Conservation (phyloP, 441 rosid species). For the Isatis lusitanica region DNA sequence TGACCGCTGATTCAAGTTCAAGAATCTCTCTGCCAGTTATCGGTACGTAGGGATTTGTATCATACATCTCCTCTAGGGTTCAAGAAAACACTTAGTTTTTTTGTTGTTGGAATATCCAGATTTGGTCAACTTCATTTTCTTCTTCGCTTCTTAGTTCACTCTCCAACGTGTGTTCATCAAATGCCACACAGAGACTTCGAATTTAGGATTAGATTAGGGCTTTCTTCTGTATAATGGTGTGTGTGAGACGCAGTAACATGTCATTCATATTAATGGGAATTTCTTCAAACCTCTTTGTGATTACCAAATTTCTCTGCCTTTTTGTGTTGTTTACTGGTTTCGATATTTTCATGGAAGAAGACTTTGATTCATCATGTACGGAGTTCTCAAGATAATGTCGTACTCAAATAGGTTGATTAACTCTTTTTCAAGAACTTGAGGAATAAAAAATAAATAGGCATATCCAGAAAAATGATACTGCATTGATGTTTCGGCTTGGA, state of each 20-base stretch:
- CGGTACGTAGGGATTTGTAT: constrained; percentile 21
- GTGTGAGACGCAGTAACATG: constrained; percentile 5
- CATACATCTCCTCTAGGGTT: constrained; percentile 16
- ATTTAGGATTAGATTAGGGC: constrained; percentile 1
- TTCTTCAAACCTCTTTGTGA: constrained; percentile 5
- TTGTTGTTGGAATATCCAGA: neutral
- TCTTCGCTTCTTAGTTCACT: constrained; percentile 8
- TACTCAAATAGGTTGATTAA: neutral
- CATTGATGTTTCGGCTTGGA: constrained; percentile 9
- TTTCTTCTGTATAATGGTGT: constrained; percentile 25
- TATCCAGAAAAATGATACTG: neutral
- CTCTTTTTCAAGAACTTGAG: neutral
- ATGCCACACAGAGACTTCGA: constrained; percentile 25
- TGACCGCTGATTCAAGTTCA: constrained; percentile 19
- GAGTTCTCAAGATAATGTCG: neutral
- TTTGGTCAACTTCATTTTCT: neutral
- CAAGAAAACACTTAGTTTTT: too few species aligned
- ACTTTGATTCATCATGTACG: neutral
- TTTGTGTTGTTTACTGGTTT: constrained; percentile 12
- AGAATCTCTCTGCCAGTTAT: neutral
- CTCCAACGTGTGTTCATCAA: constrained; percentile 5
- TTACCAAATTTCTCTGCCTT: neutral
- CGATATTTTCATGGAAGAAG: constrained; percentile 1
- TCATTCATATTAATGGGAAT: constrained; percentile 19
- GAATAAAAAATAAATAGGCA: neutral